A percentile compares a stretch with the other conserved stretches of the same genome.
Evolutionary conservation across 2,329 filamentous ascomycete genomes (phyloP).

Genomic region (Paracorniculantispora psalliotae): DNA sequence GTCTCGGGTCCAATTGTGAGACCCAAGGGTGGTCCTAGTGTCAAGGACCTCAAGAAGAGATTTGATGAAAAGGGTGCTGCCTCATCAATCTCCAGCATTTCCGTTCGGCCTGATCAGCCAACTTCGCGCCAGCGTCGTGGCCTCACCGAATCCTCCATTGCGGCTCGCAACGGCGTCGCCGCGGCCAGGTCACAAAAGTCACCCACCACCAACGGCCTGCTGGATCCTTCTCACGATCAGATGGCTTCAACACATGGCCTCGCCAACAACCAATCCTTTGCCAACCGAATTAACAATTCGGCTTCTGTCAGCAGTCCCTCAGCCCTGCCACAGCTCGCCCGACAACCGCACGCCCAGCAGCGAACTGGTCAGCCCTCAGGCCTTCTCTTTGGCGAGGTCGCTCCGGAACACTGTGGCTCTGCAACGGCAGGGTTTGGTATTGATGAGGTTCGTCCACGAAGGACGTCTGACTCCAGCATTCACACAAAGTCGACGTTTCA

Average conservation of each 20-base stretch:
- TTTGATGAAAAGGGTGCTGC: conserved; percentile 60
- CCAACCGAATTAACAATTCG: conserved; percentile 54
- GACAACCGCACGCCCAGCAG: conserved; percentile 30
- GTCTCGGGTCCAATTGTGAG: conserved; percentile 52
- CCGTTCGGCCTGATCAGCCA: conserved; percentile 19
- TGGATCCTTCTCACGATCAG: background rate
- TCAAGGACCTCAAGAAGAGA: conserved; percentile 73
- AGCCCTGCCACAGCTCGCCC: conserved; percentile 19
- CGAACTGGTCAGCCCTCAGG: conserved; percentile 35
- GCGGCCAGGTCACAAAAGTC: conserved; percentile 21
- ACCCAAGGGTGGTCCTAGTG: conserved; percentile 53
- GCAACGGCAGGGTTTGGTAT: conserved; percentile 58
- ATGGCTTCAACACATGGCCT: background rate
- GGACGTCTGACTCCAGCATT: conserved; percentile 68
- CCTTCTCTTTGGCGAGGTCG: conserved; percentile 71
- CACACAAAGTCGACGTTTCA: conserved; percentile 45
- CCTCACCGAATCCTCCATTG: conserved; percentile 3
- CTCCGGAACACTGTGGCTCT: conserved; percentile 52
- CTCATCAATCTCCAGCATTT: conserved; percentile 29
- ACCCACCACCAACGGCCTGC: conserved; percentile 27
- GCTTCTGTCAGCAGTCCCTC: background rate
- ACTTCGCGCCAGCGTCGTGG: conserved; percentile 1
- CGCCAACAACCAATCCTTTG: conserved; percentile 53
- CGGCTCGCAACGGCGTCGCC: background rate
- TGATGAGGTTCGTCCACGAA: conserved; percentile 45